A percentile compares a stretch with the other conserved stretches of the same genome.
phyloP scores from a whole-genome alignment of 1,139 yeast species.

The Geotrichum cucujoidarum region DNA sequence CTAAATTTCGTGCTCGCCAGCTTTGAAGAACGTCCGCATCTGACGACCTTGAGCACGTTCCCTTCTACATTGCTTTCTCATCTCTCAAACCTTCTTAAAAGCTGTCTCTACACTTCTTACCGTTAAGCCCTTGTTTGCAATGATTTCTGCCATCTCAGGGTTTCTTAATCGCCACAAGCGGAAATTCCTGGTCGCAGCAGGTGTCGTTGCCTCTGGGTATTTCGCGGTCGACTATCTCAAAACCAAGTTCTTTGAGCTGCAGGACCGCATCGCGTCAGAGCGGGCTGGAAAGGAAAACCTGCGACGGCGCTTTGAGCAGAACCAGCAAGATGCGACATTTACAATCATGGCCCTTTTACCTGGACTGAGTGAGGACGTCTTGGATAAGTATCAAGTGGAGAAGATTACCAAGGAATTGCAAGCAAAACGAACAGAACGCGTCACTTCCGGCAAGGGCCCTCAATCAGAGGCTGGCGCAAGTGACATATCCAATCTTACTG shows the following conservation, averaged over 20 bases:
- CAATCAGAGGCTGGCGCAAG: conserved; percentile 19
- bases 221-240: conserved; percentile 56
- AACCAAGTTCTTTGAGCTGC: conserved; percentile 59
- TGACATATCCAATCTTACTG: conserved; percentile 38
- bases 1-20: neutral
- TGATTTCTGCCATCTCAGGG: conserved; percentile 49
- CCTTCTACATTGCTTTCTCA: neutral
- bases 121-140: conserved; percentile 22
- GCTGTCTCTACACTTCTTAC: no score
- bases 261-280: conserved; percentile 66
- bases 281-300: conserved; percentile 62
- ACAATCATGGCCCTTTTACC: conserved; percentile 83
- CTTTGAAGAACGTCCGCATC: no score
- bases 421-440: conserved; percentile 44
- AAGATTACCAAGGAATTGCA: conserved; percentile 66
- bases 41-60: no score
- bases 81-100: no score
- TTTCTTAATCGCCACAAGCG: conserved; percentile 60
- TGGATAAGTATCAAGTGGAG: conserved; percentile 66
- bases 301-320: conserved; percentile 68
- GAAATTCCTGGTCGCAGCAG: conserved; percentile 54
- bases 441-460: conserved; percentile 1
- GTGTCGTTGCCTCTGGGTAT: conserved; percentile 56
- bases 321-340: conserved; percentile 84
- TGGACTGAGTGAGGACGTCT: conserved; percentile 61